These are phyloP conservation scores for Cetradonia linearis DNA, from an alignment of 495 filamentous ascomycete species.

Conservation along the genomic window DNA sequence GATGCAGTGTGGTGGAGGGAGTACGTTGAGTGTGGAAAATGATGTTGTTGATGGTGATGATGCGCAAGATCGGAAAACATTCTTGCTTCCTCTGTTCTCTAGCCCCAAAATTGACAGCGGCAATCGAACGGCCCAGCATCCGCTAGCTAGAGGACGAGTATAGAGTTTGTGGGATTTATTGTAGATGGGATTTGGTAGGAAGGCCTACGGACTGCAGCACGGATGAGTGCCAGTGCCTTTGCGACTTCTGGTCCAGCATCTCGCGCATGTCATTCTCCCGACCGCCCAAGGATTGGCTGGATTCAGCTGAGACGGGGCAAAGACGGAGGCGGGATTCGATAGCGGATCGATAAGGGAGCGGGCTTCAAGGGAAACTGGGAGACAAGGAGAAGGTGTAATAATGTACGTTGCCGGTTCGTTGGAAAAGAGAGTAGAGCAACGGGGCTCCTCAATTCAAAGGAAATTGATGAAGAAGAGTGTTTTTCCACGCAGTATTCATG, in stretches of 20 bases:
- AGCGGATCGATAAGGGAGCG: not conserved
- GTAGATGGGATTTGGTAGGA: not conserved
- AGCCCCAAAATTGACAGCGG: conserved; percentile 17
- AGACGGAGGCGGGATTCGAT: conserved; percentile 9
- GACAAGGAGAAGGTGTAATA: not conserved
- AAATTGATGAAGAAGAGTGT: not conserved
- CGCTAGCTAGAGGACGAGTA: conserved; percentile 8
- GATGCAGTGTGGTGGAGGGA: conserved; percentile 19
- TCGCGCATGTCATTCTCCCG: conserved; percentile 21
- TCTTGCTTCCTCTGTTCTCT: conserved; percentile 2
- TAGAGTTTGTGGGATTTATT: conserved; percentile 10
- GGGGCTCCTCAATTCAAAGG: not conserved
- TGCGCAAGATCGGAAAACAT: conserved; percentile 23
- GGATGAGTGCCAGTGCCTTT: conserved; percentile 30
- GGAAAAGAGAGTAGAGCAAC: conserved; percentile 1
- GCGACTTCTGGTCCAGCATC: conserved; percentile 27
- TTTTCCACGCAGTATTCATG: conserved; percentile 4
- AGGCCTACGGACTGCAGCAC: conserved; percentile 17
- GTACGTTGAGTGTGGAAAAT: conserved; percentile 18
- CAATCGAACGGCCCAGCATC: conserved; percentile 18
- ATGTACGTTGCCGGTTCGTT: not conserved
- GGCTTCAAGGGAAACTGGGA: not conserved
- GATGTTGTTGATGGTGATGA: conserved; percentile 20
- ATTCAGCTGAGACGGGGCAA: not conserved
- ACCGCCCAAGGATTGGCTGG: conserved; percentile 12